A percentile compares a stretch with the other conserved stretches of the same genome.
These are phyloP conservation scores for Cryptosporidium sp. DNA, from an alignment of 169 alveolate species.

Conservation along the genomic window DNA sequence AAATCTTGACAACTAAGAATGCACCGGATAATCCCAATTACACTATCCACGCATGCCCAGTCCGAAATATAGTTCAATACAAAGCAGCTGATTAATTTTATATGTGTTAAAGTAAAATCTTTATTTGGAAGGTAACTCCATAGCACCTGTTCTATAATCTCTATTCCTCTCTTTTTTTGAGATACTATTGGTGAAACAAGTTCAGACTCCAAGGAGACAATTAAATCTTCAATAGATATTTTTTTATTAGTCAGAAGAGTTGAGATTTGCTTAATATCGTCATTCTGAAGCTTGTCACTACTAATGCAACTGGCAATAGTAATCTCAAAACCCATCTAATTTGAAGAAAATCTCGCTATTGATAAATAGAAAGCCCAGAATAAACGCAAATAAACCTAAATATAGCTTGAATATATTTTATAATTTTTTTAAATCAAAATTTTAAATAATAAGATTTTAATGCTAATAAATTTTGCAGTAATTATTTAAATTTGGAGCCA, in stretches of 20 bases:
- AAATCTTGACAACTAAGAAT: slow-evolving; percentile 2
- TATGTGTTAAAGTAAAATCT: slow-evolving; percentile 8
- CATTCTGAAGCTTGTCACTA: slow-evolving; percentile 1
- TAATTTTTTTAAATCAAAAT: background rate
- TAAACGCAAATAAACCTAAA: too few relatives aligned
- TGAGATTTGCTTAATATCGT: slow-evolving; percentile 18
- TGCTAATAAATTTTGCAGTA: background rate
- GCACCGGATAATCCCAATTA: slow-evolving; percentile 33
- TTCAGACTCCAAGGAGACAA: slow-evolving; percentile 26
- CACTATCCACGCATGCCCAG: slow-evolving; percentile 72
- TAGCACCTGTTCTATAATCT: slow-evolving; percentile 19
- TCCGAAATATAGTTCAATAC: slow-evolving; percentile 56
- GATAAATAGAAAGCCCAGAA: background rate
- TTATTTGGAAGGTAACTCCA: slow-evolving; percentile 39
- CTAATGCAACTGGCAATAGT: slow-evolving; percentile 36
- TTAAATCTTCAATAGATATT: slow-evolving; percentile 9
- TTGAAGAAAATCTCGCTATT: background rate
- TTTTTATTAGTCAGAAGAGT: background rate
- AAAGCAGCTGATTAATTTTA: slow-evolving; percentile 55
- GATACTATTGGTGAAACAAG: slow-evolving; percentile 45
- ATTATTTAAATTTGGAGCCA: slow-evolving; percentile 21
- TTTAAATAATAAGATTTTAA: background rate
- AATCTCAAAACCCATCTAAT: slow-evolving; percentile 9
- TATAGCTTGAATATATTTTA: too few relatives aligned
- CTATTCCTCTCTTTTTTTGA: slow-evolving; percentile 61